Evolutionary conservation across 164 flowering plant genomes (phyloP), one percentile per base, ranked within the genome.

Genomic region (Taxillus chinensis): DNA sequence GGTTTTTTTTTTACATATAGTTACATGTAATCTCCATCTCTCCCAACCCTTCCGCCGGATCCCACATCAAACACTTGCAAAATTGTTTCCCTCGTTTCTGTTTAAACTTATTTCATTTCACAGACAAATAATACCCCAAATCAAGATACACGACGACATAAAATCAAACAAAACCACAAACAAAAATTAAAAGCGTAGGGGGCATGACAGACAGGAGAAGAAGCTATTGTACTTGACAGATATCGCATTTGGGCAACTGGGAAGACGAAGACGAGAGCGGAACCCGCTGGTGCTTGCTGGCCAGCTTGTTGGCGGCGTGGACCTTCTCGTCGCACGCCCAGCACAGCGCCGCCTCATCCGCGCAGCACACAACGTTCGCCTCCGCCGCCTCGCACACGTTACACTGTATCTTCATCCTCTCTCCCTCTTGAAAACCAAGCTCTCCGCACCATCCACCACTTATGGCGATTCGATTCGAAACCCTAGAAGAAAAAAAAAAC

Each of bases 291-390:
- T 92, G 97, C 74, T 88, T 88, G 54, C 89, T 71, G 2, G 98
- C 92, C 6, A 92, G 85, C 81, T 92, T 92, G 68, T 92, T 92
- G 14, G 96, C 98, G 0, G 95, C 87, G 63, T 93, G 98, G 16
- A 93, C 84, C 70, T 84, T 84, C 75, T 83, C 78, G 55, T 92
- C 98, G 55, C 98, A 92, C 0, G 67, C 74, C 80, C 79, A 76
- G 57, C 98, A 90, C 49, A 92, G 74, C 58, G 96, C 97, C 55
- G 98, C 98, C 77, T 92, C 97, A 63, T 92, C 98, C 11, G 97
- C 97, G 59, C 96, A 88, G 69, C 97, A 92, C 49, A 92, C 66
- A 11, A 92, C 96, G 41, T 46, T 75, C 57, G 97, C 97, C 74
- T 92, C 98, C 55, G 88, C 90, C 58, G 68, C 70, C 81, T 84